Base-by-base conservation (phyloP, 2,329 filamentous ascomycete species). In the Helicocarpus griseus region DNA sequence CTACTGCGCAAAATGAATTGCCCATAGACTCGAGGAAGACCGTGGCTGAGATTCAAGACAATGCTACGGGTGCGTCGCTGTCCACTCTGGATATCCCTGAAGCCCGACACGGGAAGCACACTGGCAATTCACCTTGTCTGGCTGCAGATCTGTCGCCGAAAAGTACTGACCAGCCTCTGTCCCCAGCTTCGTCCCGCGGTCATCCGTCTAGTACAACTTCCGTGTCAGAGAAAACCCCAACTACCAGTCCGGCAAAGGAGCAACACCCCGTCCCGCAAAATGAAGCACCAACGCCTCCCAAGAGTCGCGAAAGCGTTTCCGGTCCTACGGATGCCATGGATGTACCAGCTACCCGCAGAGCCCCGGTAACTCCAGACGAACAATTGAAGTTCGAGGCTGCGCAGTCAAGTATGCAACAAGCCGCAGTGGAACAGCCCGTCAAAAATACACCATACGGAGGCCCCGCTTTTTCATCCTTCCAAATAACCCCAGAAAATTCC, bases 311-410 rank as follows among this genome's bases (percentile, higher is more conserved):
- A 47, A 17, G 29, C 8, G 17, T 36, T 2, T 4, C 31, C n/a
- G 28, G 11, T 26, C 56, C 61, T 8, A 63, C 61, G 31, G 56
- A 58, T 53, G 59, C 26, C 7, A 9, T 17, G 4, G 26, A 60
- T 22, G 57, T 59, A 40, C 35, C 58, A 57, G 31, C 52, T 54
- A 48, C 66, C 55, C 49, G 55, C 59, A 58, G 63, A 41, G 66
- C 69, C 52, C 73, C 75, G 6, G 71, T 70, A 8, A 79, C 77
- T 17, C 77, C 80, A 2, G 80, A 83, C 57, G 76, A 80, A 53
- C 80, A 83, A 60, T 66, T 82, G 57, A 75, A 73, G 45, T 60
- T 77, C 31, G 75, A 80, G 60, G 75, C 78, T 58, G 77, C 80
- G 45, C 75, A 77, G 60, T 69, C 71, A 3, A 58, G 65, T 19